A percentile compares a stretch with the other conserved stretches of the same genome.
Evolutionary conservation across 768 basidiomycete genomes (phyloP).

Genomic region (Agrocybe praecox): DNA sequence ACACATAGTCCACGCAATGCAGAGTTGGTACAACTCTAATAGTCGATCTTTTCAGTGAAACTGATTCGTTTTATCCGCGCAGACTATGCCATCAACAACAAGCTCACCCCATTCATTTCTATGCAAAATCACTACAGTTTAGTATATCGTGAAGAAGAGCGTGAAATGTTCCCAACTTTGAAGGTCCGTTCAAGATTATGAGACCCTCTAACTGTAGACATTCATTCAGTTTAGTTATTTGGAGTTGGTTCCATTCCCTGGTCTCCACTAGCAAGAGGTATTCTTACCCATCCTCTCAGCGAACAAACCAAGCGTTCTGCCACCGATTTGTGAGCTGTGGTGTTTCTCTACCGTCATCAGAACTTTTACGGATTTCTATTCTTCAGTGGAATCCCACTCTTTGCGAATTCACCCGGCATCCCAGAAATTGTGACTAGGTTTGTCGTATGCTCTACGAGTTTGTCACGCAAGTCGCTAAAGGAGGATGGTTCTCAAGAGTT

Average conservation of each 20-base stretch:
- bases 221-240: slow-evolving; percentile 35
- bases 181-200: slow-evolving; percentile 33
- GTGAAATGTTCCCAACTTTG: slow-evolving; percentile 61
- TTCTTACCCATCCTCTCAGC: slow-evolving; percentile 47
- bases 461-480: no score
- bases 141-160: slow-evolving; percentile 65
- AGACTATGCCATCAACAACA: slow-evolving; percentile 65
- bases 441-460: background rate
- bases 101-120: slow-evolving; percentile 60
- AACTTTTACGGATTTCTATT: background rate
- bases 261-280: slow-evolving; percentile 58
- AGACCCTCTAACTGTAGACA: background rate
- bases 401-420: slow-evolving; percentile 25
- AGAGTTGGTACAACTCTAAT: slow-evolving; percentile 36
- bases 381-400: slow-evolving; percentile 16
- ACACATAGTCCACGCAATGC: slow-evolving; percentile 55
- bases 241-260: slow-evolving; percentile 61
- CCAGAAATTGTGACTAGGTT: slow-evolving; percentile 41
- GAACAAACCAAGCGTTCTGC: slow-evolving; percentile 40
- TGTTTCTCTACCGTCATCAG: background rate
- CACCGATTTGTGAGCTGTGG: slow-evolving; percentile 35
- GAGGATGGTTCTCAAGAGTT: no score
- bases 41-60: background rate
- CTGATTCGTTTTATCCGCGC: background rate
- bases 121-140: slow-evolving; percentile 70